Base-by-base conservation (phyloP, 2,329 filamentous ascomycete species). In the Pseudocercospora fuligena region DNA sequence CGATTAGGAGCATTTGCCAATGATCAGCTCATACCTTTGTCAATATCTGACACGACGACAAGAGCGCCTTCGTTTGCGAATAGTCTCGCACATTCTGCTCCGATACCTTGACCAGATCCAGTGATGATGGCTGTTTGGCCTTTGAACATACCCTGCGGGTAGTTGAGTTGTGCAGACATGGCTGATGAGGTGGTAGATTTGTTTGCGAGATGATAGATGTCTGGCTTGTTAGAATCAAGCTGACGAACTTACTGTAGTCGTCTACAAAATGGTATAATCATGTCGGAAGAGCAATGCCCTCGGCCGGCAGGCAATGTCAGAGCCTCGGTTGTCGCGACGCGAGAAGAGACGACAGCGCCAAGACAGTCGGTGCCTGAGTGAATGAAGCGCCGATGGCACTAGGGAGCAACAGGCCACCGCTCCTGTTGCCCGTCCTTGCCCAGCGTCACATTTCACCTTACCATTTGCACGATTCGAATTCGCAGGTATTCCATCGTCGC, bases 111-210 rank as follows among this genome's bases (percentile, higher is more conserved):
- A 12, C 69, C 69, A 51, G 66, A 68, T 12, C 72, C 72, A 2
- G 93, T 97, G 78, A 97, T 90, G 78, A 97, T 96, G 75, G 93
- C 93, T 16, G 91, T 88, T 78, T 97, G 92, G 61, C 90, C 91
- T 31, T 86, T 86, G 63, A 97, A 87, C 78, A 97, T 84, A 66
- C 93, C 93, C 76, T 87, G 86, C 43, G 93, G 92, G 81, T 89
- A 94, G 82, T 93, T 94, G 74, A 97, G 87, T 79, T 96, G 92
- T 68, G 86, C 86, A 43, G 74, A 73, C 74, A 77, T 77, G 61
- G 14, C 16, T 73, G 66, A 58, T 16, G 23, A 16, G n/a, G 29
- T 36, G 5, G 31, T 25, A 33, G 31, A 21, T 56, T 6, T 16
- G 9, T 14, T 31, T n/a, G 51, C 21, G 11, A 54, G 23, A 29